Evolutionary conservation across 2,329 filamentous ascomycete species (phyloP).

Genomic region (Sarocladium brachiariae): DNA sequence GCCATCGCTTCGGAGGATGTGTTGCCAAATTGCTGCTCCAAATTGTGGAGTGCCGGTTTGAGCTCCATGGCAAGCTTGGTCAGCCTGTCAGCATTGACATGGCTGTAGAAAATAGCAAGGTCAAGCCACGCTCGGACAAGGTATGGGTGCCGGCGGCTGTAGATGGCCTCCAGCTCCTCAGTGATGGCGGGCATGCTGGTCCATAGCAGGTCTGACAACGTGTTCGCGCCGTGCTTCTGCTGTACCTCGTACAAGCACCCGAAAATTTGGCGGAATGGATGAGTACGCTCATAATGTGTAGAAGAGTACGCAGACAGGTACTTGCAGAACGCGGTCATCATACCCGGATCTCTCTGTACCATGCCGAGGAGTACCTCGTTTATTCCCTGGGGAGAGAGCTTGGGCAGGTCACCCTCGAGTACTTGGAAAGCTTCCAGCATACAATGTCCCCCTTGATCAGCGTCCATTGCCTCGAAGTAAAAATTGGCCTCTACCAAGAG

Average conservation of each 20-base stretch:
- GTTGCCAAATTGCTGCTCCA: slow-evolving; percentile 28
- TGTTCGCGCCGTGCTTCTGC: slow-evolving; percentile 35
- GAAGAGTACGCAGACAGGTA: slow-evolving; percentile 37
- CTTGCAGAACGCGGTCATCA: slow-evolving; percentile 40
- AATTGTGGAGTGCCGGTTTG: slow-evolving; percentile 25
- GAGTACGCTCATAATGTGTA: slow-evolving; percentile 35
- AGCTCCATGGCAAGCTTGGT: slow-evolving; percentile 32
- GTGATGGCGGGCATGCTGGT: slow-evolving; percentile 33
- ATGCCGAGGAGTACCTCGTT: slow-evolving; percentile 36
- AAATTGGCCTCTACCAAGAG: slow-evolving; percentile 37
- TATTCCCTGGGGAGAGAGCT: slow-evolving; percentile 35
- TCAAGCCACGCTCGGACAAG: slow-evolving; percentile 36
- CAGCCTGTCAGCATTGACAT: slow-evolving; percentile 28
- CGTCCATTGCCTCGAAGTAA: slow-evolving; percentile 33
- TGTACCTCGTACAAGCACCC: slow-evolving; percentile 36
- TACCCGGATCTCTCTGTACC: slow-evolving; percentile 35
- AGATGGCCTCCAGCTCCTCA: slow-evolving; percentile 38
- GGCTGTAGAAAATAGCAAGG: slow-evolving; percentile 32
- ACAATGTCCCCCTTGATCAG: slow-evolving; percentile 31
- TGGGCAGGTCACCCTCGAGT: slow-evolving; percentile 35
- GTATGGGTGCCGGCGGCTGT: slow-evolving; percentile 35
- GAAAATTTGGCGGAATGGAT: slow-evolving; percentile 37
- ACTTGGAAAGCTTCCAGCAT: slow-evolving; percentile 37
- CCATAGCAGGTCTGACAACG: slow-evolving; percentile 37
- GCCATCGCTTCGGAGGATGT: slow-evolving; percentile 29